These are phyloP conservation scores for Clarkia xantiana DNA, from an alignment of 345 rosid species.

Conservation along the genomic window DNA sequence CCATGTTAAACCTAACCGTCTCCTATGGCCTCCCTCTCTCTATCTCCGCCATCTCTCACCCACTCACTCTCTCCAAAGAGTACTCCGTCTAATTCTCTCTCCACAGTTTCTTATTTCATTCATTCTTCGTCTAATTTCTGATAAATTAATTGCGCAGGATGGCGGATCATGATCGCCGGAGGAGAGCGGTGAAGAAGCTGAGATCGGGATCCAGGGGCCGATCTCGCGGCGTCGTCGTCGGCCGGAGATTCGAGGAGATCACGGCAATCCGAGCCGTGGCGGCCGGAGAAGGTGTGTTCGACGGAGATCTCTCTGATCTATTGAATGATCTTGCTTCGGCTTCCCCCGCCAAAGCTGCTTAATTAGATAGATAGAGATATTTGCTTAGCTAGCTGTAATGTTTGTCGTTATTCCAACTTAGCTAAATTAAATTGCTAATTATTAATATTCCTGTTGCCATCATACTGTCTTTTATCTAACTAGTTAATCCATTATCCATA, in stretches of 20 bases:
- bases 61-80: constrained; percentile 9
- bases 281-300: neutral
- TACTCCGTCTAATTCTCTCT: neutral
- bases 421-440: no score
- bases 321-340: constrained; percentile 2
- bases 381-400: neutral
- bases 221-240: neutral
- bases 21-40: constrained; percentile 14
- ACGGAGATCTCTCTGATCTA: constrained; percentile 6
- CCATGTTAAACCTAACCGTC: constrained; percentile 9
- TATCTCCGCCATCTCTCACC: constrained; percentile 11
- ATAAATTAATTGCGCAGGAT: constrained; percentile 6
- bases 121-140: neutral
- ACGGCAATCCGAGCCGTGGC: neutral
- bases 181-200: constrained; percentile 10
- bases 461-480: no score
- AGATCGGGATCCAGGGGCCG: constrained; percentile 3
- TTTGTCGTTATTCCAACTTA: neutral
- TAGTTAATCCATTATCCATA: no score
- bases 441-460: no score
- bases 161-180: constrained; percentile 15
- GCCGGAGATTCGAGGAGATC: neutral
- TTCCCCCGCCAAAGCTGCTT: constrained; percentile 11
- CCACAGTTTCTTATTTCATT: neutral
- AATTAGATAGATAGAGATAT: neutral